These are phyloP conservation scores for Pseudomicrostroma phylloplanum DNA, from an alignment of 1,284 basidiomycete species.

Conservation along the genomic window DNA sequence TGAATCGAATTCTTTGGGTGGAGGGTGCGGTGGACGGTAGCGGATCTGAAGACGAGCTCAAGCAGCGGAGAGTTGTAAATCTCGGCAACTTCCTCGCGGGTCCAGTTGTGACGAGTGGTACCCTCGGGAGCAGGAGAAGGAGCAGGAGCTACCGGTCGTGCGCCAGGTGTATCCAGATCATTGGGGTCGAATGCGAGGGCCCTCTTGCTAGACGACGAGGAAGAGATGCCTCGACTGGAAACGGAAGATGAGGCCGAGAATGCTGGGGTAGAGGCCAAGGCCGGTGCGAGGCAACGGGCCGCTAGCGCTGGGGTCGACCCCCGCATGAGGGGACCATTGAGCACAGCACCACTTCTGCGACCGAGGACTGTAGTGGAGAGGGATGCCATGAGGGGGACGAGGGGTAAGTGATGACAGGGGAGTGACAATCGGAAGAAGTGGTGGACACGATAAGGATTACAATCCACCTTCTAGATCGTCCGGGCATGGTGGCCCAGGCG, in stretches of 20 bases:
- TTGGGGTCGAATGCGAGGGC: conserved; percentile 4
- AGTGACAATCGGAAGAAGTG: no score
- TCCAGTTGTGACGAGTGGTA: conserved; percentile 36
- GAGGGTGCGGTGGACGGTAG: conserved; percentile 69
- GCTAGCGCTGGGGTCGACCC: no score
- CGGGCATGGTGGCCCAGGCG: no score
- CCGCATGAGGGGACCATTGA: background rate
- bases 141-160: background rate
- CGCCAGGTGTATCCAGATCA: background rate
- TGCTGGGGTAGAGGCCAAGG: no score
- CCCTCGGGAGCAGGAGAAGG: background rate
- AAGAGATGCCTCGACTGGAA: background rate
- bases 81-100: conserved; percentile 35
- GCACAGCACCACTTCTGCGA: background rate
- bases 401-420: no score
- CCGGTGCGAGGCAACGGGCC: no score
- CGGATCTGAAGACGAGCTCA: conserved; percentile 51
- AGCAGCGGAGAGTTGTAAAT: conserved; percentile 46
- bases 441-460: no score
- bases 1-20: conserved; percentile 87
- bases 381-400: background rate
- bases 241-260: no score
- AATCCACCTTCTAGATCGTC: no score
- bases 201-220: conserved; percentile 5
- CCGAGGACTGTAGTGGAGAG: conserved; percentile 2